Base-by-base conservation (phyloP, 345 rosid genomes). In the Salix purpurea region DNA sequence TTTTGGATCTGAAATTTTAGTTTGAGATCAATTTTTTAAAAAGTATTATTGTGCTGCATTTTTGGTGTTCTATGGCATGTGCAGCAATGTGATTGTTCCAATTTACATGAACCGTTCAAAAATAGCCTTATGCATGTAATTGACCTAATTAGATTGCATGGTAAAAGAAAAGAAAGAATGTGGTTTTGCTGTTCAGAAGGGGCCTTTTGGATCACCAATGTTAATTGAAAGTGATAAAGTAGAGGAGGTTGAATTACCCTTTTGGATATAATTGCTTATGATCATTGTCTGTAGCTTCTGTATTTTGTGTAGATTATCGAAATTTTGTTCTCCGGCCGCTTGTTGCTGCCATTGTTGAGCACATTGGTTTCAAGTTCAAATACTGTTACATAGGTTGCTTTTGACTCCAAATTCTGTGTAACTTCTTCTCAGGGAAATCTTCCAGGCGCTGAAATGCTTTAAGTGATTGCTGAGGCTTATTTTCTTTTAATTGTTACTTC, bases 391-490 rank as follows among this genome's bases (percentile, higher is more conserved):
- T 56, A 39, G 9, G 56, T 65, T 67, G 65, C n/a, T 67, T 24
- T 73, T 39, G 44, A 5, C 34, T 78, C 54, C 77, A 62, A 76
- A 19, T n/a, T 69, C 32, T 4, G 34, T 39, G 16, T 39, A 14
- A 9, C 61, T 74, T 72, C 30, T 34, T 65, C 39, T 28, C 36
- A 28, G 39, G 40, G 23, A 34, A 28, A 15, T 28, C 23, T 16
- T 13, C 73, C 34, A 16, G 52, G 26, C 34, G 34, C 50, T 46
- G 18, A 44, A 26, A 13, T 73, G 69, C 52, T 58, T 19, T 78
- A 65, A 72, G 58, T 79, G 58, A 34, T 77, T 80, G 75, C 74
- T 7, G 78, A 72, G 21, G 48, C 14, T 19, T 30, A 65, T 66
- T 60, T 54, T 24, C 70, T 52, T 68, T 74, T 65, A 66, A 74